phyloP scores from a whole-genome alignment of 2,329 filamentous ascomycete species.

The Calonectria pseudoreteaudii region DNA sequence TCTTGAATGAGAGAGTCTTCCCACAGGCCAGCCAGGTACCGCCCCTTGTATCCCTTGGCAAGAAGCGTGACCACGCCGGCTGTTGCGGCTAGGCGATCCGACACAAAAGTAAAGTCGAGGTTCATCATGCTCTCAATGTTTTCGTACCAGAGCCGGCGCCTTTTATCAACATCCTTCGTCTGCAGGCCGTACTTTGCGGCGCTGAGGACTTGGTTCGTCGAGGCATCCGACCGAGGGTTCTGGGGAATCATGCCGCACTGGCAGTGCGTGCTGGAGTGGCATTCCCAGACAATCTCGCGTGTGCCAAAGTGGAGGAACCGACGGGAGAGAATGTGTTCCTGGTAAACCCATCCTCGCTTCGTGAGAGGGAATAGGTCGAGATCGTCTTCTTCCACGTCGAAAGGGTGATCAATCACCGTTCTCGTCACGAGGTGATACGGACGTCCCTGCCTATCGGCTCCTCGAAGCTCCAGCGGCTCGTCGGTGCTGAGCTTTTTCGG shows the following conservation, averaged over 20 bases:
- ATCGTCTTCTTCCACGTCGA: slow-evolving; percentile 19
- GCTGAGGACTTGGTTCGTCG: slow-evolving; percentile 27
- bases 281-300: slow-evolving; percentile 33
- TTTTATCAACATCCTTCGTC: neutral
- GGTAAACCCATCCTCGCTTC: slow-evolving; percentile 31
- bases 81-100: slow-evolving; percentile 24
- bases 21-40: slow-evolving; percentile 31
- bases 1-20: slow-evolving; percentile 25
- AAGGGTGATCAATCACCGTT: slow-evolving; percentile 25
- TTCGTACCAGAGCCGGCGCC: slow-evolving; percentile 28
- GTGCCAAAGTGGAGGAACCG: slow-evolving; percentile 31
- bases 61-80: slow-evolving; percentile 24
- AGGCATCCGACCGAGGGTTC: slow-evolving; percentile 5
- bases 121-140: slow-evolving; percentile 30
- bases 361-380: slow-evolving; percentile 23
- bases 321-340: slow-evolving; percentile 31
- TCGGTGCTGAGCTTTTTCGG: neutral
- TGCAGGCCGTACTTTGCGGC: slow-evolving; percentile 16
- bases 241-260: slow-evolving; percentile 26
- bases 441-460: slow-evolving; percentile 1
- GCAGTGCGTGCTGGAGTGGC: slow-evolving; percentile 27
- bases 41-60: slow-evolving; percentile 4
- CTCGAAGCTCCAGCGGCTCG: slow-evolving; percentile 22
- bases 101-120: slow-evolving; percentile 28
- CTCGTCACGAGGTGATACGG: slow-evolving; percentile 22